These are phyloP conservation scores for Umbelopsis vinacea DNA, from an alignment of 192 early-diverging fungal species.

Conservation along the genomic window DNA sequence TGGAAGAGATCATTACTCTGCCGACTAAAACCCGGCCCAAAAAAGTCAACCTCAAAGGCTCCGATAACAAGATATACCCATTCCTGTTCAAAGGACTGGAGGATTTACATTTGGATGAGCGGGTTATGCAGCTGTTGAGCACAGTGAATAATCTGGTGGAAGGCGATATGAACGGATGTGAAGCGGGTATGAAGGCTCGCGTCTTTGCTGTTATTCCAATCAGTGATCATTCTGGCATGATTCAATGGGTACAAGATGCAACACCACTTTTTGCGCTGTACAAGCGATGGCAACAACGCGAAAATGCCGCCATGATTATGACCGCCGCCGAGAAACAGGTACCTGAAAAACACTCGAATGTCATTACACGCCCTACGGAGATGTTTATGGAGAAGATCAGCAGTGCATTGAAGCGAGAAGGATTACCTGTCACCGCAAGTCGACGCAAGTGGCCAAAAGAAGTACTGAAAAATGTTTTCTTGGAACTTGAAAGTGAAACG, in stretches of 20 bases:
- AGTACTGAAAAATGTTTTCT: conserved; percentile 59
- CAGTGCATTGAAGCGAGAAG: conserved; percentile 57
- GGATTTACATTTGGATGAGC: conserved; percentile 91
- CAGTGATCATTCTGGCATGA: conserved; percentile 87
- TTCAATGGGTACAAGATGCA: conserved; percentile 92
- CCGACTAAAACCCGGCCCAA: conserved; percentile 95
- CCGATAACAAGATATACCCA: conserved; percentile 60
- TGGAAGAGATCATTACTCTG: conserved; percentile 55
- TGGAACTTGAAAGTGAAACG: conserved; percentile 66
- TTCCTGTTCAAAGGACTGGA: conserved; percentile 94
- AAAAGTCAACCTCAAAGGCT: conserved; percentile 66
- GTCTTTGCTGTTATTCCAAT: conserved; percentile 82
- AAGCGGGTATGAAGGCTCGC: conserved; percentile 44
- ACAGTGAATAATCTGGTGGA: conserved; percentile 65
- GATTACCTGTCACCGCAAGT: conserved; percentile 54
- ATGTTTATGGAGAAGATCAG: conserved; percentile 83
- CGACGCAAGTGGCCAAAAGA: conserved; percentile 72
- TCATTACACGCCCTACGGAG: conserved; percentile 56
- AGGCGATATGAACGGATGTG: conserved; percentile 49
- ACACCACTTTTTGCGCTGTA: conserved; percentile 78
- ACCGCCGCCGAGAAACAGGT: conserved; percentile 31
- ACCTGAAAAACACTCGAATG: conserved; percentile 34
- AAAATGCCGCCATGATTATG: conserved; percentile 61
- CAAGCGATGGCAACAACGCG: conserved; percentile 76
- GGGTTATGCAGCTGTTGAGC: conserved; percentile 81